A percentile compares a stretch with the other conserved stretches of the same genome.
phyloP scores from a whole-genome alignment of 108 stramenopile genomes.

The Conticribra guillardii region DNA sequence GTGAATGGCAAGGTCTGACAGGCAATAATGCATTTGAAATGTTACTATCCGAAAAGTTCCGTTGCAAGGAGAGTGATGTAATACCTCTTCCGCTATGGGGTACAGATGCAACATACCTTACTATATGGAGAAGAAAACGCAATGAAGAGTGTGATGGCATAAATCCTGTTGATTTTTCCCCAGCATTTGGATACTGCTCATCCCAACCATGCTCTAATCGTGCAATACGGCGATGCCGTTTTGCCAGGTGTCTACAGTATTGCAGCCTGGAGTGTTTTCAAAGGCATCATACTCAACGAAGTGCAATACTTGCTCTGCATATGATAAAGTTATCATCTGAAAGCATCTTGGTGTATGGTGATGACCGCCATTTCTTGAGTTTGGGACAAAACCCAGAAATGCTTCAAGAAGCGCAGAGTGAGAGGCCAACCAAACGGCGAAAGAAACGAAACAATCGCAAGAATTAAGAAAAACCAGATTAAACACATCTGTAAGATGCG shows the following conservation, averaged over 20 bases:
- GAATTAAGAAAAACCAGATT: no score
- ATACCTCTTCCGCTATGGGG: constrained; percentile 41
- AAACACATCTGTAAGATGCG: no score
- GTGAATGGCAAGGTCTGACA: constrained; percentile 51
- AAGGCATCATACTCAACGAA: constrained; percentile 10
- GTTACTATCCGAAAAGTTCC: constrained; percentile 22
- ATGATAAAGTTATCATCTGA: constrained; percentile 14
- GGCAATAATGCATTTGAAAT: constrained; percentile 33
- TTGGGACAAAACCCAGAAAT: background rate
- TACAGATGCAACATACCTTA: constrained; percentile 50
- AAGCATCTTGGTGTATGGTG: constrained; percentile 15
- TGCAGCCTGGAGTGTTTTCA: constrained; percentile 34
- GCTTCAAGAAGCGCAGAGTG: background rate
- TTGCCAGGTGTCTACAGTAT: constrained; percentile 43
- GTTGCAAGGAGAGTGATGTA: constrained; percentile 13
- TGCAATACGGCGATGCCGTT: constrained; percentile 35
- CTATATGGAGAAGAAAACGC: constrained; percentile 39
- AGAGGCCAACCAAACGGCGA: background rate
- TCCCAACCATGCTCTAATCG: constrained; percentile 16
- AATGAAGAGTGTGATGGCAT: background rate
- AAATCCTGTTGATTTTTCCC: constrained; percentile 4
- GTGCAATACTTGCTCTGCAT: constrained; percentile 35
- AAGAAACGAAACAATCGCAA: constrained; percentile 13
- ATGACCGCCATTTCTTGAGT: constrained; percentile 28
- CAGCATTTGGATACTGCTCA: constrained; percentile 38